Evolutionary conservation across 495 filamentous ascomycete genomes (phyloP).

Genomic region (Platismatia glauca): DNA sequence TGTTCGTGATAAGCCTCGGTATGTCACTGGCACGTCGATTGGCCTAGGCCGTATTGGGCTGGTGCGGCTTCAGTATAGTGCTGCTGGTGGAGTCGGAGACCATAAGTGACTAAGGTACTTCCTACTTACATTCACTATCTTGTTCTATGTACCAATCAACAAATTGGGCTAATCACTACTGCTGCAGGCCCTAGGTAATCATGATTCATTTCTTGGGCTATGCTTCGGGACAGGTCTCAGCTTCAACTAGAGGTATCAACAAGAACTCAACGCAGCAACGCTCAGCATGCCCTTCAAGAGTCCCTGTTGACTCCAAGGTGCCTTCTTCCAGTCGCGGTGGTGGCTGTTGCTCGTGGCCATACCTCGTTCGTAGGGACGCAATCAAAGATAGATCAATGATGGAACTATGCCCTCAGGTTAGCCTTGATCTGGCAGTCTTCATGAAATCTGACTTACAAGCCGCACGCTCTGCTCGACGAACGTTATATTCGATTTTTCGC

Average conservation of each 20-base stretch:
- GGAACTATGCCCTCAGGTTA: background rate
- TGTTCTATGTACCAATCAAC: no score
- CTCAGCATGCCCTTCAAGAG: no score
- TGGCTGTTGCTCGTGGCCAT: background rate
- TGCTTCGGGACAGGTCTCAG: background rate
- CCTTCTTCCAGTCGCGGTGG: no score
- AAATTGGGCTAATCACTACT: background rate
- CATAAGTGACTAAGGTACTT: no score
- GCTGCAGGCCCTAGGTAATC: background rate
- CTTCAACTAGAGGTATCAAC: background rate
- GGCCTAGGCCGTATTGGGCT: background rate
- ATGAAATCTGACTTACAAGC: slow-evolving; percentile 29
- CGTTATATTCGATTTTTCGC: slow-evolving; percentile 80
- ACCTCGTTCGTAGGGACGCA: background rate
- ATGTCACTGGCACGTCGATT: no score
- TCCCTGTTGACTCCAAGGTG: no score
- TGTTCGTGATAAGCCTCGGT: no score
- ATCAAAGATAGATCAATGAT: no score
- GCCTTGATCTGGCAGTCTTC: background rate
- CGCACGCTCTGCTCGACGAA: slow-evolving; percentile 85
- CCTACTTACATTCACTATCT: no score
- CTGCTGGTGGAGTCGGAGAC: no score
- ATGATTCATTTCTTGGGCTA: background rate
- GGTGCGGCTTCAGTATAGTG: background rate
- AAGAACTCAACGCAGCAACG: no score